These are phyloP conservation scores for Lasiosphaeris hirsuta DNA, from an alignment of 495 filamentous ascomycete genomes.

Conservation along the genomic window DNA sequence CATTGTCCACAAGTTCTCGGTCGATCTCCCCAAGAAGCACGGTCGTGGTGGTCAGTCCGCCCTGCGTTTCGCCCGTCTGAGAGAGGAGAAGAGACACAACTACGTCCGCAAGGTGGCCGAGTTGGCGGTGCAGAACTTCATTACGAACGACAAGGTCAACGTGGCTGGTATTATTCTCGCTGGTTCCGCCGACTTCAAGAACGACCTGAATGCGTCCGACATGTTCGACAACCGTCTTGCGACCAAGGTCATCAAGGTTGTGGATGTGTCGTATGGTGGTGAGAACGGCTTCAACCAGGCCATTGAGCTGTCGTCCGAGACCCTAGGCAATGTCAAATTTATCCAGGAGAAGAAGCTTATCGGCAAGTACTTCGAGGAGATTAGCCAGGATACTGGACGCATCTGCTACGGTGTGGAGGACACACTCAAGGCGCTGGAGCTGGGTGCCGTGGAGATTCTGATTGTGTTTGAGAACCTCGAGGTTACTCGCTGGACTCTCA, in stretches of 20 bases:
- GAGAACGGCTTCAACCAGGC: slow-evolving; percentile 99
- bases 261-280: slow-evolving; percentile 96
- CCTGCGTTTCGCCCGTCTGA: slow-evolving; percentile 97
- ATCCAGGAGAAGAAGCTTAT: slow-evolving; percentile 99
- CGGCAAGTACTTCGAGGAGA: slow-evolving; percentile 96
- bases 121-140: slow-evolving; percentile 95
- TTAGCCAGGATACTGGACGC: slow-evolving; percentile 91
- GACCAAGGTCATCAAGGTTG: slow-evolving; percentile 96
- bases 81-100: slow-evolving; percentile 99
- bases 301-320: slow-evolving; percentile 91
- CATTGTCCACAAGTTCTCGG: slow-evolving; percentile 93
- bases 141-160: slow-evolving; percentile 96
- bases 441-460: slow-evolving; percentile 87
- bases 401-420: slow-evolving; percentile 98
- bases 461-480: slow-evolving; percentile 99
- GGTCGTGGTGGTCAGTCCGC: slow-evolving; percentile 99
- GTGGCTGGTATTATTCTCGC: slow-evolving; percentile 91
- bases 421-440: slow-evolving; percentile 94
- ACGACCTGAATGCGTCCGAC: slow-evolving; percentile 95
- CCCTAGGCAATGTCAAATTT: slow-evolving; percentile 98
- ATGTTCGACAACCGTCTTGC: slow-evolving; percentile 91
- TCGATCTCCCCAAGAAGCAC: slow-evolving; percentile 99
- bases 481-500: slow-evolving; percentile 84
- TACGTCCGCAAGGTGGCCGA: slow-evolving; percentile 99
- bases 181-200: slow-evolving; percentile 99